phyloP scores from a whole-genome alignment of 768 basidiomycete genomes.

The Pisolithus sp. region DNA sequence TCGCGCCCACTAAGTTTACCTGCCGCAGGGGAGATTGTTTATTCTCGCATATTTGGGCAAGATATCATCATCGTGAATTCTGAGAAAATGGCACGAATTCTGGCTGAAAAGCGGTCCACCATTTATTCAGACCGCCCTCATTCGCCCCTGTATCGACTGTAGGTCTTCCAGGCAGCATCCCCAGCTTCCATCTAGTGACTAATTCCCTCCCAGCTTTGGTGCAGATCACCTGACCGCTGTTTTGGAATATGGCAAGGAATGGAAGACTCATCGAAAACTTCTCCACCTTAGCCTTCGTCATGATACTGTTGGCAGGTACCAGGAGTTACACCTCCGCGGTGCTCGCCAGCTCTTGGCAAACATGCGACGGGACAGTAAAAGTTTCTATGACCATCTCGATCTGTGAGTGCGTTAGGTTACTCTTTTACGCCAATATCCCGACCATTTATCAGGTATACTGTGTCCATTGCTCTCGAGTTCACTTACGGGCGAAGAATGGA shows the following conservation, averaged over 20 bases:
- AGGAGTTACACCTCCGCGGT: slow-evolving; percentile 28
- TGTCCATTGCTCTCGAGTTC: slow-evolving; percentile 13
- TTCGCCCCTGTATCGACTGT: not conserved
- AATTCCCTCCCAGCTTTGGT: not conserved
- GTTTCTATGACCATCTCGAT: too few relatives aligned
- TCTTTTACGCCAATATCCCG: too few relatives aligned
- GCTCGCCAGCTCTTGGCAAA: slow-evolving; percentile 27
- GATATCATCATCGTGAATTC: slow-evolving; percentile 5
- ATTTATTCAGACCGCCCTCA: not conserved
- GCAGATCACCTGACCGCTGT: slow-evolving; percentile 6
- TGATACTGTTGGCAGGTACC: slow-evolving; percentile 14
- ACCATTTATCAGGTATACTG: too few relatives aligned
- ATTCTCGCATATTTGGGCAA: not conserved
- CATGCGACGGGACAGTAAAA: slow-evolving; percentile 8
- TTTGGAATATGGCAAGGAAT: slow-evolving; percentile 10
- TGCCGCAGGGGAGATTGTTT: not conserved
- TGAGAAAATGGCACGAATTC: slow-evolving; percentile 2
- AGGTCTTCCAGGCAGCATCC: not conserved
- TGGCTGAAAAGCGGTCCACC: slow-evolving; percentile 5
- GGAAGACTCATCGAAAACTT: slow-evolving; percentile 12
- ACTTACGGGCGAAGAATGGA: slow-evolving; percentile 20
- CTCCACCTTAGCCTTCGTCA: slow-evolving; percentile 8
- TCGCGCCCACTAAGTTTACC: not conserved
- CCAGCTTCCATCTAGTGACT: not conserved
- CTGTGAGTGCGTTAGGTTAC: too few relatives aligned